Base-by-base conservation (phyloP, 1,284 basidiomycete genomes). In the Irpex sp. region DNA sequence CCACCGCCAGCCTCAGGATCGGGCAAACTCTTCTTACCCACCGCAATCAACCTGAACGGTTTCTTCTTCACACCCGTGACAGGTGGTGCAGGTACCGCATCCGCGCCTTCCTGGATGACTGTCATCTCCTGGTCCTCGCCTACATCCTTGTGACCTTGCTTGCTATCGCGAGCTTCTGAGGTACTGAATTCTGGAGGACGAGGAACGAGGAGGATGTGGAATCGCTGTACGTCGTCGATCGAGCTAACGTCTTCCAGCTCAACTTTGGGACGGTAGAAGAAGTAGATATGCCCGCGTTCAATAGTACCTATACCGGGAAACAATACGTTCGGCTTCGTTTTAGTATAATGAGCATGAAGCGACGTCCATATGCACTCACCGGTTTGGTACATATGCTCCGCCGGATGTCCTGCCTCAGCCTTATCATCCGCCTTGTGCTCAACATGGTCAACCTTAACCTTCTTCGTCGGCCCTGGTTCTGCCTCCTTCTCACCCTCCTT, bases 241-340 rank as follows among this genome's bases (percentile, higher is more conserved):
- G 81, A 83, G 7, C 82, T 72, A 0, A 79, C 82, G 66, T 86
- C 81, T 57, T 86, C 81, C 8, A 77, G 69, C 68, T 88, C 77
- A 39, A 89, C 85, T 57, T 84, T 83, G 0, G 87, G 87, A 8
- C 86, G 81, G 69, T 87, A 89, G 70, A 88, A 83, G 73, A 89
- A 88, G 73, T 89, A 89, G 60, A 89, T 81, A 68, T 86, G 82
- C 1, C 83, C 84, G n/a, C 83, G 74, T 66, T 86, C 83, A 60
- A 83, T 83, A 8, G 79, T 80, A 6, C 82, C 82, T 84, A 59
- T 11, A 63, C 11, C 9, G 6, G n/a, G 31, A 19, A 17, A 9
- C 21, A 15, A 46, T 37, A 11, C 21, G n/a, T 17, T 26, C 54
- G 2, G n/a, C 36, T 33, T 11, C 55, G 17, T 5, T n/a, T 26